A percentile compares a stretch with the other conserved stretches of the same genome.
Conservation (phyloP, 208 protist genomes). For the Strigomonas culicis region DNA sequence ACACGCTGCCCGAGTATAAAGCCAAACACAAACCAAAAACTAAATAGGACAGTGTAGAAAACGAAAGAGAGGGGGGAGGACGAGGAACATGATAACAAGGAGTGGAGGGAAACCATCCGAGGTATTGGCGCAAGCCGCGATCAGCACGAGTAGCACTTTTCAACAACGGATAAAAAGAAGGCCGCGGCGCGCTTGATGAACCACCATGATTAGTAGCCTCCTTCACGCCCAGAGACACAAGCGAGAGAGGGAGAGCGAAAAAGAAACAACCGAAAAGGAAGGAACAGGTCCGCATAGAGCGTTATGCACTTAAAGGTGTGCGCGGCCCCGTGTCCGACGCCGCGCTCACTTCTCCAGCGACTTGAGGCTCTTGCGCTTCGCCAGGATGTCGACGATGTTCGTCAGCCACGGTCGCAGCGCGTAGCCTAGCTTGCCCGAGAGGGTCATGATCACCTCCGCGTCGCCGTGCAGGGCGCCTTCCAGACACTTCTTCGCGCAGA, state of each 20-base stretch:
- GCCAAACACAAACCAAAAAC: too few species aligned
- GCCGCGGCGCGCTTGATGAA: too few species aligned
- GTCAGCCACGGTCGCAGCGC: constrained; percentile 68
- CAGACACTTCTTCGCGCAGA: constrained; percentile 55
- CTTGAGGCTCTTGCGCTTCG: constrained; percentile 65
- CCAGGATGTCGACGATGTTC: constrained; percentile 52
- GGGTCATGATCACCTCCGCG: constrained; percentile 70
- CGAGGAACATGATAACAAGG: background rate
- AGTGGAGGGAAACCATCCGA: background rate
- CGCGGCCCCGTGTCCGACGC: too few species aligned
- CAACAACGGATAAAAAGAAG: too few species aligned
- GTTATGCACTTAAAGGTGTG: too few species aligned
- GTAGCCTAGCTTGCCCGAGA: constrained; percentile 67
- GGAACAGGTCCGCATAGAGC: too few species aligned
- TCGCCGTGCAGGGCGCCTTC: constrained; percentile 50
- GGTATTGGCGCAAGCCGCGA: too few species aligned
- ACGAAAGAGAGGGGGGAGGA: background rate
- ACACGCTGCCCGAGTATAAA: too few species aligned
- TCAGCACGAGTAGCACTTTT: background rate
- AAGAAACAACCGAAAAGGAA: too few species aligned
- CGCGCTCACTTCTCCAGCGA: constrained; percentile 45
- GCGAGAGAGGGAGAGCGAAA: too few species aligned
- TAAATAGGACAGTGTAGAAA: background rate
- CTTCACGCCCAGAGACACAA: too few species aligned
- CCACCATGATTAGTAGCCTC: too few species aligned